Evolutionary conservation across 2,329 filamentous ascomycete species (phyloP).

Genomic region (Aspergillus cejpii): DNA sequence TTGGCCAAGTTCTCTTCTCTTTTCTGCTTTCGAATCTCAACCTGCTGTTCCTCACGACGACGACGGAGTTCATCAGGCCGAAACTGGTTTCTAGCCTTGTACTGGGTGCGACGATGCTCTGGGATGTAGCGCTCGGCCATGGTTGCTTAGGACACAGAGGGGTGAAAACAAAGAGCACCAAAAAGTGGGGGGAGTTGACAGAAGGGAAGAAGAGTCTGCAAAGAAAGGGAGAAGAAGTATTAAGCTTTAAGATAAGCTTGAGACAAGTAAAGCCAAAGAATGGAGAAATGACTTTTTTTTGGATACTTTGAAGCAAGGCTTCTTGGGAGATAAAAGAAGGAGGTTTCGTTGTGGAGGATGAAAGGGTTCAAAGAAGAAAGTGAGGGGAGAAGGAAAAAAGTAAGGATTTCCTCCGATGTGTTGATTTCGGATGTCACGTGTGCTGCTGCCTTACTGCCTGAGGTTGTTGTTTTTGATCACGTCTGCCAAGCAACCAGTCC

Average conservation of each 20-base stretch:
- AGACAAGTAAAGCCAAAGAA: slow-evolving; percentile 26
- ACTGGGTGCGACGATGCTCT: slow-evolving; percentile 97
- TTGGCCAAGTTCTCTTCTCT: slow-evolving; percentile 98
- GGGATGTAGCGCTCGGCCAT: slow-evolving; percentile 99
- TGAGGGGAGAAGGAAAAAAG: slow-evolving; percentile 20
- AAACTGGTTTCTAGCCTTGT: slow-evolving; percentile 99
- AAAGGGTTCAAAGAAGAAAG: slow-evolving; percentile 11
- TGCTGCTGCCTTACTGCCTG: neutral
- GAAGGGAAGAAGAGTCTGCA: slow-evolving; percentile 4
- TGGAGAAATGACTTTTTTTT: slow-evolving; percentile 9
- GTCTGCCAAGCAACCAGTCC: slow-evolving; percentile 9
- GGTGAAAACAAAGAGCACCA: slow-evolving; percentile 29
- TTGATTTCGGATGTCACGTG: no score
- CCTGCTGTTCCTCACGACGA: slow-evolving; percentile 97
- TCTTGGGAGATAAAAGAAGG: slow-evolving; percentile 12
- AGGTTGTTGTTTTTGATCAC: slow-evolving; percentile 17
- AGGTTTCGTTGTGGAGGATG: no score
- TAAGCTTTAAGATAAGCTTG: slow-evolving; percentile 11
- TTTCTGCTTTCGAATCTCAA: slow-evolving; percentile 98
- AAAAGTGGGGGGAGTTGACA: slow-evolving; percentile 5
- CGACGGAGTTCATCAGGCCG: slow-evolving; percentile 98
- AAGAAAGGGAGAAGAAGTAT: slow-evolving; percentile 17
- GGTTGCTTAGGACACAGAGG: slow-evolving; percentile 36
- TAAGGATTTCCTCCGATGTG: slow-evolving; percentile 15
- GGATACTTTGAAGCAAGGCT: slow-evolving; percentile 2